Conservation (phyloP, 2,329 filamentous ascomycete species). For the Sclerotinia spermophila region DNA sequence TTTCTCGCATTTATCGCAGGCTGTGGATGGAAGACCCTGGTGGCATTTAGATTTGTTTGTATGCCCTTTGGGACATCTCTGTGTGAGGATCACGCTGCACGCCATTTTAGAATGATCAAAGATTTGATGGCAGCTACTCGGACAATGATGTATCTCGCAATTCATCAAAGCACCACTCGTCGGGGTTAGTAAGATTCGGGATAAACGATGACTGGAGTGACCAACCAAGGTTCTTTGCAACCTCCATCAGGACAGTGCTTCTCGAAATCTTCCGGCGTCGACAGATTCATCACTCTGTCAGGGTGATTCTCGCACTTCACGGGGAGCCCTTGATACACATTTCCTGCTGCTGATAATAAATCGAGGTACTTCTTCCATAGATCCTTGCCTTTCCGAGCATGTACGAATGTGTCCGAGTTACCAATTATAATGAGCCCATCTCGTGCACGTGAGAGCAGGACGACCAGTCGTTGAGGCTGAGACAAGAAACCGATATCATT, state of each 20-base stretch:
- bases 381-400: constrained; percentile 52
- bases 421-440: constrained; percentile 66
- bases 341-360: constrained; percentile 47
- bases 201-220: constrained; percentile 22
- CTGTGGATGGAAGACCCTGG: constrained; percentile 24
- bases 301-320: constrained; percentile 60
- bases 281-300: constrained; percentile 45
- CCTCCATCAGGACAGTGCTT: constrained; percentile 65
- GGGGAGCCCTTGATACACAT: constrained; percentile 58
- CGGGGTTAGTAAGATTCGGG: too few species aligned
- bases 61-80: constrained; percentile 53
- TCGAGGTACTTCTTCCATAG: constrained; percentile 59
- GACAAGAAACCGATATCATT: constrained; percentile 70
- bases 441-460: constrained; percentile 64
- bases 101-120: constrained; percentile 51
- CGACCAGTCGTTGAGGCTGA: constrained; percentile 64
- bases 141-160: constrained; percentile 59
- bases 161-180: constrained; percentile 49
- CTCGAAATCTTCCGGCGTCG: constrained; percentile 55
- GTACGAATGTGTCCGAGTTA: constrained; percentile 63
- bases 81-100: constrained; percentile 44
- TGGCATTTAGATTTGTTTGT: constrained; percentile 47
- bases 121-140: constrained; percentile 58
- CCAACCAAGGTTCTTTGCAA: constrained; percentile 60
- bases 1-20: constrained; percentile 50